A percentile compares a stretch with the other conserved stretches of the same genome.
Conservation (phyloP, 2,329 filamentous ascomycete genomes). For the Monosporascus cannonballus region DNA sequence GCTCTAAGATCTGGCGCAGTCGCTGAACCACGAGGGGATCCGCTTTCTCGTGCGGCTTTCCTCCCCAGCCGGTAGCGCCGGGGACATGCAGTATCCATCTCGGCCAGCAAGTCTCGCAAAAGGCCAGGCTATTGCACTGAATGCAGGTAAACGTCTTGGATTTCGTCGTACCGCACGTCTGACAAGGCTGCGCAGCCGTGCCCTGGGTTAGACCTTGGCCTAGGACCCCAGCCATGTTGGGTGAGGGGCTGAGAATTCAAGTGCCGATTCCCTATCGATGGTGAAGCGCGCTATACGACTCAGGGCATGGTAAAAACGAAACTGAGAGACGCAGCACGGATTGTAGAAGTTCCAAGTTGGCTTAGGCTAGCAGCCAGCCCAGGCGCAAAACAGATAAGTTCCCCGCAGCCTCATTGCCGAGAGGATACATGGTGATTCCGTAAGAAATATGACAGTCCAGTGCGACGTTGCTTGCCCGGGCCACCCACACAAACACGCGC, state of each 20-base stretch:
- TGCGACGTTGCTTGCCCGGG: not conserved
- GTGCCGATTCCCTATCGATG: not conserved
- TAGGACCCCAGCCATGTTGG: not conserved
- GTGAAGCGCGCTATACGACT: not conserved
- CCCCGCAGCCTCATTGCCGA: not conserved
- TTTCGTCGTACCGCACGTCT: slow-evolving; percentile 21
- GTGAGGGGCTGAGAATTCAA: not conserved
- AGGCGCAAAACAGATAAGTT: not conserved
- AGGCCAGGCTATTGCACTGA: slow-evolving; percentile 27
- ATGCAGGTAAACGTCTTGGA: slow-evolving; percentile 25
- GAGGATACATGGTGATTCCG: not conserved
- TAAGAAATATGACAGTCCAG: not conserved
- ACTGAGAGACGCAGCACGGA: not conserved
- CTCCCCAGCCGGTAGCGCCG: slow-evolving; percentile 25
- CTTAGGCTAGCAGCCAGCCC: not conserved
- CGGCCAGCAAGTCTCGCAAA: slow-evolving; percentile 25
- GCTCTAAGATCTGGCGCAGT: slow-evolving; percentile 26
- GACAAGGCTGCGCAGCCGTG: slow-evolving; percentile 18
- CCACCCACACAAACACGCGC: not conserved
- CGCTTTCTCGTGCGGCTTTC: slow-evolving; percentile 26
- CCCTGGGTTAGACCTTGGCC: not conserved
- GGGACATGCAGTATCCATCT: slow-evolving; percentile 24
- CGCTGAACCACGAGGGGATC: slow-evolving; percentile 24
- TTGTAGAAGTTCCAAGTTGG: not conserved
- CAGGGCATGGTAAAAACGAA: not conserved